phyloP scores from a whole-genome alignment of 1,284 basidiomycete species.

The Anthracocystis walkeri region DNA sequence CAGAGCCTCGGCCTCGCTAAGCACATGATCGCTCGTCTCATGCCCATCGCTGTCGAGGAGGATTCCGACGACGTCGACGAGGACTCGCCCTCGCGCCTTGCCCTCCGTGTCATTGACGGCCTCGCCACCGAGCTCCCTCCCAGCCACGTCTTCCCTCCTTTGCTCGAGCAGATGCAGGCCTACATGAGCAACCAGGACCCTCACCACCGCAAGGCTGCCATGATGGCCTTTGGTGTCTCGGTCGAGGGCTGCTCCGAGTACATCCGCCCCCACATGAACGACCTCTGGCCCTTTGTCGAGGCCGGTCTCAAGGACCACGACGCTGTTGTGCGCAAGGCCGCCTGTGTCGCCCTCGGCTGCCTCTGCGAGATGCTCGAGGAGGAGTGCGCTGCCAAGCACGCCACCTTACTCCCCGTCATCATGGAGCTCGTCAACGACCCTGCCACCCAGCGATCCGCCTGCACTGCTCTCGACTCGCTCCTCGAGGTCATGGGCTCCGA shows the following conservation, averaged over 20 bases:
- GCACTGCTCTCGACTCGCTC: conserved; percentile 94
- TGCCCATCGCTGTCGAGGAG: conserved; percentile 92
- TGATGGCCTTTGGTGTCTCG: conserved; percentile 94
- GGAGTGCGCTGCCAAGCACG: conserved; percentile 87
- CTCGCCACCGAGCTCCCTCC: conserved; percentile 94
- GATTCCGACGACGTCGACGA: conserved; percentile 87
- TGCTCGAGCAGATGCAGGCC: conserved; percentile 75
- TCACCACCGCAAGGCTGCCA: conserved; percentile 85
- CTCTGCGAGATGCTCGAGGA: conserved; percentile 98
- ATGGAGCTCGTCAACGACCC: conserved; percentile 82
- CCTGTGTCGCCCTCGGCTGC: conserved; percentile 94
- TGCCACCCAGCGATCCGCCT: conserved; percentile 88
- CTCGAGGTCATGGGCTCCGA: conserved; percentile 93
- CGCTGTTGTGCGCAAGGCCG: conserved; percentile 88
- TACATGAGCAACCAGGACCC: conserved; percentile 70
- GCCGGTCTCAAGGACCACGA: conserved; percentile 87
- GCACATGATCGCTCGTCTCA: conserved; percentile 87
- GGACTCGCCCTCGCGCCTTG: conserved; percentile 89
- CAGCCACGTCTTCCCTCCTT: conserved; percentile 93
- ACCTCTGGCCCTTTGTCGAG: conserved; percentile 96
- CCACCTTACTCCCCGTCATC: conserved; percentile 81
- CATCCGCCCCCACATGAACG: conserved; percentile 91
- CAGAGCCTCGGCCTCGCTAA: conserved; percentile 87
- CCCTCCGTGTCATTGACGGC: conserved; percentile 93
- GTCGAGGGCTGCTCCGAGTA: conserved; percentile 98